These are phyloP conservation scores for Lolium rigidum DNA, from an alignment of 176 grass and related monocot genomes.

Conservation along the genomic window DNA sequence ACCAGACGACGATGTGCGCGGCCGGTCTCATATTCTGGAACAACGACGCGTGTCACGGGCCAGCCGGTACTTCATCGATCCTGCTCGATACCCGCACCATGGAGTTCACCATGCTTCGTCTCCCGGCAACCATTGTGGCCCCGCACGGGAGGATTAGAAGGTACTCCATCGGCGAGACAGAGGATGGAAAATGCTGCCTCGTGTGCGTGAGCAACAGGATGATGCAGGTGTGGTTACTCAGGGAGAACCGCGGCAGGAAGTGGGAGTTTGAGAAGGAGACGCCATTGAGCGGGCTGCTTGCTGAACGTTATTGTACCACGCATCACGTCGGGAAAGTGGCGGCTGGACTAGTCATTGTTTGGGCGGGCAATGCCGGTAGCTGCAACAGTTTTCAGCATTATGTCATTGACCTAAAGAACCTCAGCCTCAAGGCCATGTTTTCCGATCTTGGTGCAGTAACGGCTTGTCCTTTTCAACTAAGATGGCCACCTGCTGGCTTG, in stretches of 20 bases:
- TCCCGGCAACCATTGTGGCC: not conserved
- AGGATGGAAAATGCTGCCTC: not conserved
- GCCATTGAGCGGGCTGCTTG: not conserved
- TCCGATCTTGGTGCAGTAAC: not conserved
- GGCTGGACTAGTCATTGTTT: not conserved
- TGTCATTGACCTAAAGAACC: not conserved
- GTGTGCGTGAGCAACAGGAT: not conserved
- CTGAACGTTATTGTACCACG: no score
- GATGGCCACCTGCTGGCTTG: not conserved
- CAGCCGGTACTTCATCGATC: not conserved
- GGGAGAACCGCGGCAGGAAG: not conserved
- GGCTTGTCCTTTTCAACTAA: not conserved
- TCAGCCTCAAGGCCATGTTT: not conserved
- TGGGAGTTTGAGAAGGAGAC: not conserved
- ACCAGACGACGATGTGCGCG: not conserved
- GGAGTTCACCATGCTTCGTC: constrained; percentile 11
- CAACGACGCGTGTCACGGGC: not conserved
- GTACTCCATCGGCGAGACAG: not conserved
- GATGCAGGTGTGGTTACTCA: not conserved
- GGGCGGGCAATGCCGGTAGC: not conserved
- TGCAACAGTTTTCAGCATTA: no score
- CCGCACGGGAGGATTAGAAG: not conserved
- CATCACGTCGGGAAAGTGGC: not conserved
- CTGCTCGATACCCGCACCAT: constrained; percentile 17
- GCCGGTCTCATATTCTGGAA: constrained; percentile 22